Evolutionary conservation across 441 rosid genomes (phyloP), one percentile per base, ranked within the genome.

Genomic region (Pelargonium australe): DNA sequence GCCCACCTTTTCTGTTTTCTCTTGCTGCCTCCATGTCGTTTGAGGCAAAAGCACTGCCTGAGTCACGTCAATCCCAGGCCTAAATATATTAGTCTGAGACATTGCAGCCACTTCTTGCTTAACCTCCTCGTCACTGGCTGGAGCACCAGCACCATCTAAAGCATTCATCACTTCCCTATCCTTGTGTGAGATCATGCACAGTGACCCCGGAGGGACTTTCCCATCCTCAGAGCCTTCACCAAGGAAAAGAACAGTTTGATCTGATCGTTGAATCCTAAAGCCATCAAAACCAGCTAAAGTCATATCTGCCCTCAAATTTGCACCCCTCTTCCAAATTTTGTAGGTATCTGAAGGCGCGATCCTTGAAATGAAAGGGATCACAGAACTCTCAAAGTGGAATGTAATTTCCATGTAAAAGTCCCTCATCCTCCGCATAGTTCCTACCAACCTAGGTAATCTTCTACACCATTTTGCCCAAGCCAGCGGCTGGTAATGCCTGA

Each of bases 391-490:
- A 71, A 94, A 94, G 61, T 94, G 89, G 85, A 94, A 94, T 0
- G 87, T 88, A 61, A 94, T 91, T 78, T 94, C 99, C 96, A 94
- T 88, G 76, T 94, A 94, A 68, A 94, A 94, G 77, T 94, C 99
- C 75, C 97, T 84, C 97, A 94, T 91, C 82, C 86, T 82, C 13
- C 76, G 76, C 97, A 90, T 89, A 2, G 91, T 87, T 7, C 77
- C 91, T 0, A 91, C 81, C 85, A 94, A 73, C 58, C 96, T 92
- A 78, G 99, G 97, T 82, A 94, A 72, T 76, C 97, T 85, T 78
- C 96, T 79, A 73, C 97, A 91, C 99, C 99, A 94, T 70, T 94
- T 94, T 28, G 96, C 97, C 96, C 97, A 94, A 2, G 99, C 99
- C 64, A 87, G 43, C 16, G 94, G 97, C 86, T 94, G 97, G 79